Evolutionary conservation across 2,329 filamentous ascomycete genomes (phyloP), one percentile per base, ranked within the genome.

Genomic region (Cladosporium sp.): DNA sequence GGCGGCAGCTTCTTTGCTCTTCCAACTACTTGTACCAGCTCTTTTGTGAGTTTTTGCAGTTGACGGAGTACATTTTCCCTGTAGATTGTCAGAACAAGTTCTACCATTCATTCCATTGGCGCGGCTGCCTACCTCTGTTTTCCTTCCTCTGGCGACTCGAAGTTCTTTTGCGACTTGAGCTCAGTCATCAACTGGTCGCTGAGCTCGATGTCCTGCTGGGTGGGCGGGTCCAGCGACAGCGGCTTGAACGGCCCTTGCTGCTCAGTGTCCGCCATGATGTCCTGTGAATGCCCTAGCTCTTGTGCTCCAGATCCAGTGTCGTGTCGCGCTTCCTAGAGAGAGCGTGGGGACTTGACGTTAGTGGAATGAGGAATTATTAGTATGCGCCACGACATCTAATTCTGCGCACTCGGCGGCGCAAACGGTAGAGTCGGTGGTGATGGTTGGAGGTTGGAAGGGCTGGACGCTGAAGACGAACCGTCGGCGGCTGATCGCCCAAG

Each of bases 111-210:
- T 27, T 43, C 18, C 15, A 2, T 36, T 22, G 45, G 18, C 36
- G 45, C 45, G 7, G 15, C 36, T 20, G 45, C 60, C 54, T 71
- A 88, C 88, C 91, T 85, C 67, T 87, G 89, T 55, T 88, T 79
- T 3, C 88, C 95, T 65, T 94, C 93, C 38, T 87, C 78, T 12
- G 83, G 79, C 46, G 81, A 82, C 70, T 97, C 93, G 62, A 95
- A 98, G 46, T 93, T 95, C 70, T 94, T 92, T 70, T 96, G 88
- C 35, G 78, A 78, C 67, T 89, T 89, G 54, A 98, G 74, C 70
- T 96, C 91, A 50, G 87, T 82, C 50, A 95, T 79, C 38, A 98
- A 79, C 50, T 84, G 77, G 58, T 89, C 84, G 60, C 88, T 94
- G 43, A 86, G 80, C 56, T 84, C 78, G 50, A 85, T 80, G 67